phyloP scores from a whole-genome alignment of 176 grass and related monocot genomes.

The Cenchrus purpureus region DNA sequence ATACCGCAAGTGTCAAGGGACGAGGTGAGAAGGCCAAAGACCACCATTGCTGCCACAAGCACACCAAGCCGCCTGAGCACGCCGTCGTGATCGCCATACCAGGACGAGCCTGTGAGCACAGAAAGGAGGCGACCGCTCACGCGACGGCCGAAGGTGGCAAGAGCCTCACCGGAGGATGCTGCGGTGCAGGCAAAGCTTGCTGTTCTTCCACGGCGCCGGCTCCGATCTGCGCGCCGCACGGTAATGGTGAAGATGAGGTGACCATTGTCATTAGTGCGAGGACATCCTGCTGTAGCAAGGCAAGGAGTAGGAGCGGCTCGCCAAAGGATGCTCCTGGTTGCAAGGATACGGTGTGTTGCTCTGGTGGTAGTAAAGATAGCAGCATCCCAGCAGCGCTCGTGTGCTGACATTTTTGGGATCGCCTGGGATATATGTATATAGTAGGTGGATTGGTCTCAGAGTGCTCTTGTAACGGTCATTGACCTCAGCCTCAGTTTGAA shows the following conservation, averaged over 20 bases:
- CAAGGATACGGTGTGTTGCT: background rate
- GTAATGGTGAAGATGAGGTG: background rate
- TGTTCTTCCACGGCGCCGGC: background rate
- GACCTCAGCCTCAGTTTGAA: background rate
- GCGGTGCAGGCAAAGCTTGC: background rate
- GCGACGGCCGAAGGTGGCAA: background rate
- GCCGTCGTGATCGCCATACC: constrained; percentile 29
- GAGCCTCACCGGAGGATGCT: background rate
- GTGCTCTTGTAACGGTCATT: background rate
- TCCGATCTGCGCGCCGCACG: background rate
- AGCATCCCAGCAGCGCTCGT: background rate
- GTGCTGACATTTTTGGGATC: background rate
- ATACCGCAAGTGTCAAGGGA: background rate
- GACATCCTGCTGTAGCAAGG: constrained; percentile 1
- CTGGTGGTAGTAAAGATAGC: background rate
- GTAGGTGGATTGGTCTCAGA: background rate
- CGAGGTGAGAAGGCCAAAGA: background rate
- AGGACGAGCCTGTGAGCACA: background rate
- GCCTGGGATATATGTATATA: background rate
- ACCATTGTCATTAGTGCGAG: background rate
- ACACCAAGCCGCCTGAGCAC: background rate
- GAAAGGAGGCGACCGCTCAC: background rate
- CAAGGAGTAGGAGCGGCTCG: background rate
- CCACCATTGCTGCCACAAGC: constrained; percentile 1
- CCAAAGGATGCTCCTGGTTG: background rate